Conservation (phyloP, 345 rosid genomes). For the Gossypium anomalum region DNA sequence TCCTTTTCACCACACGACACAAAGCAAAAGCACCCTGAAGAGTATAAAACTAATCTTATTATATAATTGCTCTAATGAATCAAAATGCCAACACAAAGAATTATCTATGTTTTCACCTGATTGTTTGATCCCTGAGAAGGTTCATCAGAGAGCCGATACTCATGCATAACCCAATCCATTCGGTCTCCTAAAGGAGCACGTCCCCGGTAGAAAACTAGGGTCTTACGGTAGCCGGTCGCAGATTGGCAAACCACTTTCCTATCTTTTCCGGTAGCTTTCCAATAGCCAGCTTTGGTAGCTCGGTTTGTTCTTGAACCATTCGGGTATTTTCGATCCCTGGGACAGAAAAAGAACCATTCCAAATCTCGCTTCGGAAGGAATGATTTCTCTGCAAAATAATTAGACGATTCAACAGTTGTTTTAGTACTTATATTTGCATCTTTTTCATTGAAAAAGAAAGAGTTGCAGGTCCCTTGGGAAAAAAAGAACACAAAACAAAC, state of each 20-base stretch:
- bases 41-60: neutral
- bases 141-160: constrained; percentile 68
- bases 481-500: constrained; percentile 18
- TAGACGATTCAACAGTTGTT: neutral
- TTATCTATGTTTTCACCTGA: constrained; percentile 35
- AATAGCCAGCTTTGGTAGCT: constrained; percentile 86
- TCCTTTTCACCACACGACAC: constrained; percentile 72
- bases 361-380: constrained; percentile 70
- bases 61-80: neutral
- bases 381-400: constrained; percentile 54
- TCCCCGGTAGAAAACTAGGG: constrained; percentile 74
- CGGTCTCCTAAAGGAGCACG: constrained; percentile 78
- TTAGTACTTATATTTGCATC: constrained; percentile 1
- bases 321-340: constrained; percentile 76
- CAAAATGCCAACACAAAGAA: neutral
- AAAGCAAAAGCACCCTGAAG: constrained; percentile 69
- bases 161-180: constrained; percentile 82
- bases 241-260: constrained; percentile 59
- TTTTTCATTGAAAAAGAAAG: neutral
- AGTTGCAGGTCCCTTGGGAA: constrained; percentile 14
- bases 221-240: constrained; percentile 55
- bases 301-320: constrained; percentile 78
- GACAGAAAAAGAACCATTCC: constrained; percentile 97
- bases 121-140: constrained; percentile 41
- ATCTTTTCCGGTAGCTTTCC: constrained; percentile 96